Conservation (phyloP, 164 flowering plant species). For the Piper betle region DNA sequence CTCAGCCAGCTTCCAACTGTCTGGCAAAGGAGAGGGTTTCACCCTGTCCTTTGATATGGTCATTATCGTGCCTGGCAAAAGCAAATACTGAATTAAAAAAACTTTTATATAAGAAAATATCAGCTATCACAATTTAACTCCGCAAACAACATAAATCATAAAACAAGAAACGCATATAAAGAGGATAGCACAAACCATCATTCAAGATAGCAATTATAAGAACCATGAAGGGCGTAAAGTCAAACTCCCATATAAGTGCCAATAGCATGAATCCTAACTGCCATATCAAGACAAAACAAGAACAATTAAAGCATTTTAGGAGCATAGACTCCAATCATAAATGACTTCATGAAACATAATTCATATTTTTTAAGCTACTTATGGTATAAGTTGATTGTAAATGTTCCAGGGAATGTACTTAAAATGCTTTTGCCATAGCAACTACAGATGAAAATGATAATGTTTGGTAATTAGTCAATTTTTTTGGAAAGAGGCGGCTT, state of each 20-base stretch:
- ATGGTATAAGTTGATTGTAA: too few relatives aligned
- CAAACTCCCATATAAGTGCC: slow-evolving; percentile 81
- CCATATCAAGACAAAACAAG: slow-evolving; percentile 7
- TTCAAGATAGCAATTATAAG: slow-evolving; percentile 84
- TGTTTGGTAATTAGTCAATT: too few relatives aligned
- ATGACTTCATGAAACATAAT: too few relatives aligned
- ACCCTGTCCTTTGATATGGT: slow-evolving; percentile 89
- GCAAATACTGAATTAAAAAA: too few relatives aligned
- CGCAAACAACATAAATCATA: not conserved
- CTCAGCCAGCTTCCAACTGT: slow-evolving; percentile 88
- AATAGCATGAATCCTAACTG: slow-evolving; percentile 89
- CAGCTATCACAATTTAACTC: not conserved
- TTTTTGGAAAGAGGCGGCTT: too few relatives aligned
- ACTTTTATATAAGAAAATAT: too few relatives aligned
- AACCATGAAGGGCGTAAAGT: slow-evolving; percentile 96
- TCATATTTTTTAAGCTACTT: too few relatives aligned
- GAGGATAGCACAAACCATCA: slow-evolving; percentile 45
- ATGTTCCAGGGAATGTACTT: too few relatives aligned
- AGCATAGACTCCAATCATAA: too few relatives aligned
- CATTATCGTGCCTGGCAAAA: slow-evolving; percentile 77
- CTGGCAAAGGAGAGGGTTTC: slow-evolving; percentile 80
- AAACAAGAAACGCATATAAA: not conserved
- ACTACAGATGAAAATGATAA: too few relatives aligned
- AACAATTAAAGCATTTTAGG: too few relatives aligned
- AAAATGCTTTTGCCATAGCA: too few relatives aligned